These are phyloP conservation scores for Elongisporangium prolatum DNA, from an alignment of 352 stramenopile species.

Conservation along the genomic window DNA sequence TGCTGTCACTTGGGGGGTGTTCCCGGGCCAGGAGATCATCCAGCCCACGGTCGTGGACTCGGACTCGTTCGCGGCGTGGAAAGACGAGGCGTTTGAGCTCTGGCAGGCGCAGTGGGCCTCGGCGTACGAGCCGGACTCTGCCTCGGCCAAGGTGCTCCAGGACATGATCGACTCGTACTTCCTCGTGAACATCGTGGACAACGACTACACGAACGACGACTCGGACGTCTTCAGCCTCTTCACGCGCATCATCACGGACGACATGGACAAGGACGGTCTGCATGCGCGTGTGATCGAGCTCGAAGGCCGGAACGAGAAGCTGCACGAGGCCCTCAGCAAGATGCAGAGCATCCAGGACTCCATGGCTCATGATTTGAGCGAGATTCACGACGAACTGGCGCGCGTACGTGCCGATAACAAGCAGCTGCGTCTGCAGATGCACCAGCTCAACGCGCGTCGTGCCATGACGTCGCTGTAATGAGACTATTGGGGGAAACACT, in stretches of 20 bases:
- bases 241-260: slow-evolving; percentile 74
- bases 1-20: slow-evolving; percentile 97
- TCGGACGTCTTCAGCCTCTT: slow-evolving; percentile 84
- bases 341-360: slow-evolving; percentile 64
- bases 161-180: slow-evolving; percentile 95
- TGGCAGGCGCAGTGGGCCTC: slow-evolving; percentile 97
- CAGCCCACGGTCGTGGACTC: slow-evolving; percentile 97
- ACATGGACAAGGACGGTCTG: slow-evolving; percentile 76
- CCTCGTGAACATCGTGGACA: slow-evolving; percentile 98
- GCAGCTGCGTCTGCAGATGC: slow-evolving; percentile 53
- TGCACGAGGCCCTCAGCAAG: slow-evolving; percentile 69
- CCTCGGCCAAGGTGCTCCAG: slow-evolving; percentile 51
- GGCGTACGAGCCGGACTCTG: slow-evolving; percentile 89
- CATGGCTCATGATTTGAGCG: slow-evolving; percentile 41
- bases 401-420: slow-evolving; percentile 50
- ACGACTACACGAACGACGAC: slow-evolving; percentile 91
- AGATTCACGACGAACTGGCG: slow-evolving; percentile 41
- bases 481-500: neutral
- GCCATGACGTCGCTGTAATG: slow-evolving; percentile 48
- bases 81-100: slow-evolving; percentile 96
- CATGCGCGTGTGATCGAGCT: slow-evolving; percentile 64
- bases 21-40: slow-evolving; percentile 92
- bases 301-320: slow-evolving; percentile 65
- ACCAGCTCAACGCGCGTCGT: slow-evolving; percentile 53
- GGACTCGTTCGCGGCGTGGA: slow-evolving; percentile 92